These are phyloP conservation scores for Linnemannia schmuckeri DNA, from an alignment of 192 early-diverging fungal species.

Conservation along the genomic window DNA sequence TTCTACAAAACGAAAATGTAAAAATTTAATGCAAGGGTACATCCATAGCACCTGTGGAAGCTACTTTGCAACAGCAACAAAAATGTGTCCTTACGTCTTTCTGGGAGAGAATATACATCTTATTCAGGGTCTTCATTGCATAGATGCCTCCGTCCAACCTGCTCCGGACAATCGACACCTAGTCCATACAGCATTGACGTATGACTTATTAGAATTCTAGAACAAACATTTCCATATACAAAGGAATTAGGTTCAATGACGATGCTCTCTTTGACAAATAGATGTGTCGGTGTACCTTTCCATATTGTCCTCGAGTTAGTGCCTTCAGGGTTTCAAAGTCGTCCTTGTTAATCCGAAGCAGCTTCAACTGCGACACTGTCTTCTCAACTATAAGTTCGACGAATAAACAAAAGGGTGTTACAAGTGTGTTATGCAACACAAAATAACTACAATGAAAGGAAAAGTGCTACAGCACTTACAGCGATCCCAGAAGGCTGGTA, in stretches of 20 bases:
- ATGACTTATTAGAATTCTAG: no score
- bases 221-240: no score
- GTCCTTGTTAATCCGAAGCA: constrained; percentile 72
- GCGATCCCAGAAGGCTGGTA: constrained; percentile 54
- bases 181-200: background rate
- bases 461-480: constrained; percentile 9
- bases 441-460: background rate
- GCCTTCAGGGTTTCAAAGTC: constrained; percentile 85
- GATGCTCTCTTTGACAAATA: background rate
- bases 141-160: constrained; percentile 80
- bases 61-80: constrained; percentile 76
- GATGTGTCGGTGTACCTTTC: constrained; percentile 61
- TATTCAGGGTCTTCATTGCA: constrained; percentile 87
- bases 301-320: constrained; percentile 80
- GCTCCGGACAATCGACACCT: constrained; percentile 86
- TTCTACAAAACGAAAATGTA: constrained; percentile 65
- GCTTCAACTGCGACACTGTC: constrained; percentile 52
- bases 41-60: background rate
- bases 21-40: constrained; percentile 70
- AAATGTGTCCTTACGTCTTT: constrained; percentile 82
- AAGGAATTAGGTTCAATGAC: no score
- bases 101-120: constrained; percentile 77
- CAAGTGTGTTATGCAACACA: no score
- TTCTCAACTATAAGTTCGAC: constrained; percentile 32
- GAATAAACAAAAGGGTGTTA: background rate